Conservation (phyloP, 805 yeast species). For the Saccharomycopsis lassenensis region DNA sequence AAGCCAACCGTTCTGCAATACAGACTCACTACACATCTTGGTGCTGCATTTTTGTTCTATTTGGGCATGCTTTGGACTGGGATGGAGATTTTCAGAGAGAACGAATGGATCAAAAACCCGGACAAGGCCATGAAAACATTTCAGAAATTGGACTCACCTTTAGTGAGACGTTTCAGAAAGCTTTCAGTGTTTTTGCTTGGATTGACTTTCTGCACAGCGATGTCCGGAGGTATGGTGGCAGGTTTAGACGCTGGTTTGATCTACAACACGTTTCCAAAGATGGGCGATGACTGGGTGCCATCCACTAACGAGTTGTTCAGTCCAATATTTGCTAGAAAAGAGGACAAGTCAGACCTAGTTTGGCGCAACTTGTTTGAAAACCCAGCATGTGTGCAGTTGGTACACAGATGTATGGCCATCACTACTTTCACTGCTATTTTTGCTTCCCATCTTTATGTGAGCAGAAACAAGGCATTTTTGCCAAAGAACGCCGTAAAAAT, state of each 20-base stretch:
- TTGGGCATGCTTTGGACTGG: slow-evolving; percentile 89
- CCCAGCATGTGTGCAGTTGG: slow-evolving; percentile 90
- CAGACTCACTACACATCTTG: slow-evolving; percentile 85
- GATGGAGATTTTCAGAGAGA: slow-evolving; percentile 67
- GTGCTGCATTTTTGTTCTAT: slow-evolving; percentile 83
- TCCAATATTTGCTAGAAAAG: slow-evolving; percentile 54
- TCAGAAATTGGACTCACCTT: slow-evolving; percentile 49
- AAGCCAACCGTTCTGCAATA: slow-evolving; percentile 98
- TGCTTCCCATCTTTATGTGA: slow-evolving; percentile 61
- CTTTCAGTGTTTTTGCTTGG: slow-evolving; percentile 46
- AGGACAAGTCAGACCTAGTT: slow-evolving; percentile 60
- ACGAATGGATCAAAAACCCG: slow-evolving; percentile 58
- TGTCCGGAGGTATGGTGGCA: slow-evolving; percentile 98
- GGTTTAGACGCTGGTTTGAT: slow-evolving; percentile 96
- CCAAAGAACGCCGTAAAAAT: slow-evolving; percentile 48
- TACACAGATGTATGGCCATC: slow-evolving; percentile 77
- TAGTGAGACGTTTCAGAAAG: slow-evolving; percentile 45
- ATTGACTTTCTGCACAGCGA: slow-evolving; percentile 77
- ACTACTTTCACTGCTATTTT: slow-evolving; percentile 65
- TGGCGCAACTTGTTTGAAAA: slow-evolving; percentile 94
- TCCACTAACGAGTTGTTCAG: slow-evolving; percentile 68
- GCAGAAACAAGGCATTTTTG: slow-evolving; percentile 39
- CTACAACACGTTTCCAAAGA: slow-evolving; percentile 91
- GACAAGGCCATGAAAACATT: slow-evolving; percentile 41
- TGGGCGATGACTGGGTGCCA: slow-evolving; percentile 69